phyloP scores from a whole-genome alignment of 768 basidiomycete species.

The Gyrodon lividus region DNA sequence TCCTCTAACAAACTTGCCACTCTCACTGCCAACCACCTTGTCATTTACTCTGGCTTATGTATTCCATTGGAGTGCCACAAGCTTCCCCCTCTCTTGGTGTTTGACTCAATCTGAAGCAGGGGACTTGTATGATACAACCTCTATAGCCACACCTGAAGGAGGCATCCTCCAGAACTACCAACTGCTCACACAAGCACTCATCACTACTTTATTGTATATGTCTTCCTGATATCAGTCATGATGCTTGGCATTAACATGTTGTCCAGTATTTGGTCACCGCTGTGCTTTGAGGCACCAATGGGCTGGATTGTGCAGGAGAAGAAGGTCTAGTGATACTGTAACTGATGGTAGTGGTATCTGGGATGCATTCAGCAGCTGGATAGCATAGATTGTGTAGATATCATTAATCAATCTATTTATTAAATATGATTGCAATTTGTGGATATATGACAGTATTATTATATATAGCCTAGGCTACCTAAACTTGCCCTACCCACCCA shows the following conservation, averaged over 20 bases:
- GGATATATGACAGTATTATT: no score
- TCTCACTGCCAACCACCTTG: slow-evolving; percentile 58
- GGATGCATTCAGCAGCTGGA: no score
- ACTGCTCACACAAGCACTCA: slow-evolving; percentile 73
- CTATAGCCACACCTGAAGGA: slow-evolving; percentile 35
- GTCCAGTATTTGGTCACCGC: slow-evolving; percentile 70
- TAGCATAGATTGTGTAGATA: no score
- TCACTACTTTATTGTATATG: slow-evolving; percentile 62
- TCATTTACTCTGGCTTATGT: slow-evolving; percentile 62
- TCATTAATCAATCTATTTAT: no score
- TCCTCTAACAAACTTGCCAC: slow-evolving; percentile 46
- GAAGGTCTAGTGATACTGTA: slow-evolving; percentile 62
- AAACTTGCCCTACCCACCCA: no score
- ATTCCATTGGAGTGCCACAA: slow-evolving; percentile 44
- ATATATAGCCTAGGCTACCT: no score
- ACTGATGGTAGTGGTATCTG: slow-evolving; percentile 16
- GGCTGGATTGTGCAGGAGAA: slow-evolving; percentile 67
- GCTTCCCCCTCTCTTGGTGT: slow-evolving; percentile 25
- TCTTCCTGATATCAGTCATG: slow-evolving; percentile 65
- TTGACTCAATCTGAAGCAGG: slow-evolving; percentile 27
- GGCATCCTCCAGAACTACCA: slow-evolving; percentile 76
- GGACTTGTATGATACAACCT: slow-evolving; percentile 32
- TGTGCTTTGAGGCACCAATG: slow-evolving; percentile 62
- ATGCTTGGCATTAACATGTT: slow-evolving; percentile 64
- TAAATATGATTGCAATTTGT: no score